Conservation (phyloP, 2,329 filamentous ascomycete genomes). For the Talaromyces sp. region DNA sequence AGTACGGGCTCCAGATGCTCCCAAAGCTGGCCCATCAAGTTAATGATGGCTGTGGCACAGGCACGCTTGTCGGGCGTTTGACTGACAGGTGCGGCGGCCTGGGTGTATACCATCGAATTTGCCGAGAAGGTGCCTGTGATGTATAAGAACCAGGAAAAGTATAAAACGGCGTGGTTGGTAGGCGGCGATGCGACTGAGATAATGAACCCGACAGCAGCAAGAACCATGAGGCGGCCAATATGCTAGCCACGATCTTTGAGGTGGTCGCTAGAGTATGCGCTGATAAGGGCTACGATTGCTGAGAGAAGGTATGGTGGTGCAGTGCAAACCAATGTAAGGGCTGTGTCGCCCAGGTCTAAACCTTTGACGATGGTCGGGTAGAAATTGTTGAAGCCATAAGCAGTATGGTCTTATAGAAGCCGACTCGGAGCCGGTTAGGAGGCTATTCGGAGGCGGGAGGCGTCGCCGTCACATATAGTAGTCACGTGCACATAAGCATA, state of each 20-base stretch:
- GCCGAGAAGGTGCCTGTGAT: conserved; percentile 28
- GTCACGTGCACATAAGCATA: too few relatives aligned
- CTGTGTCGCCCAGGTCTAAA: conserved; percentile 11
- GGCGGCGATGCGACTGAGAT: not conserved
- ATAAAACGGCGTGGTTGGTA: conserved; percentile 6
- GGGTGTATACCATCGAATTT: conserved; percentile 33
- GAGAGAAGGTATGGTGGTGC: conserved; percentile 13
- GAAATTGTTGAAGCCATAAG: conserved; percentile 34
- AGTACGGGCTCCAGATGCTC: conserved; percentile 39
- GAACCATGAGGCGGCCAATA: conserved; percentile 12
- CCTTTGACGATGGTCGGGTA: conserved; percentile 23
- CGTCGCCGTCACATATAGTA: too few relatives aligned
- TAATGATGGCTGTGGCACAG: conserved; percentile 31
- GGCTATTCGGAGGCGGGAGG: too few relatives aligned
- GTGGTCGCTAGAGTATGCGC: conserved; percentile 14
- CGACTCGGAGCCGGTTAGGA: too few relatives aligned
- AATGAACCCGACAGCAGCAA: conserved; percentile 14
- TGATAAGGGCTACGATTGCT: conserved; percentile 10
- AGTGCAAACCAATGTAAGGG: too few relatives aligned
- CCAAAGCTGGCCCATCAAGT: conserved; percentile 34
- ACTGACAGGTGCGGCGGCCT: conserved; percentile 30
- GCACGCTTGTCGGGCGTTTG: conserved; percentile 39
- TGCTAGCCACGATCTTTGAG: conserved; percentile 15
- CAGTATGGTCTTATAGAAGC: too few relatives aligned
- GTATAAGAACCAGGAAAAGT: conserved; percentile 29